Base-by-base conservation (phyloP, 1,139 yeast genomes). In the Nematodospora anomalae region DNA sequence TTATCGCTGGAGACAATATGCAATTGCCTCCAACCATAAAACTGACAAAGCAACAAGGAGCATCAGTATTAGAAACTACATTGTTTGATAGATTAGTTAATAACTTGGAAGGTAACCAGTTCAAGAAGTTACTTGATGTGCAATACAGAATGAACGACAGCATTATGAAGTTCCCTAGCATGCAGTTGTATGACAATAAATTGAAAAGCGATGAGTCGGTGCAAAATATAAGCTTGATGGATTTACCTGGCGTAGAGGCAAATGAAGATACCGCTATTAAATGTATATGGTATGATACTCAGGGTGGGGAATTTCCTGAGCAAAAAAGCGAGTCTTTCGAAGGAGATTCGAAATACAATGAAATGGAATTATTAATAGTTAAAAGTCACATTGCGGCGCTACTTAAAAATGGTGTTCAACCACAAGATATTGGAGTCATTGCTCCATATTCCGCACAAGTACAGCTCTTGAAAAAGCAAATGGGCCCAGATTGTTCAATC, bases 361-460 rank as follows among this genome's bases (percentile, higher is more conserved):
- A 81, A 37, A 77, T 81, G 60, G 97, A 90, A 55, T 80, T 80
- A 0, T 57, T 66, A 30, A 55, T 88, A 22, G 92, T 80, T 0
- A 50, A 65, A 30, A 58, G 71, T 25, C 92, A 90, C 51, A 64
- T 86, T 6, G 53, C 59, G 10, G 55, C 64, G 16, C 62, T 90
- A 27, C 38, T 80, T 1, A 52, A 51, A 0, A 51, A 66, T 3
- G 82, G 83, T 3, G 75, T 82, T 0, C 37, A 51, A 2, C 68
- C 71, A 26, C 60, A 63, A 4, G 71, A 71, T 36, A 86, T 90
- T 43, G 97, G 97, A 10, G 65, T 90, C 0, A 88, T 90, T 28
- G 79, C 96, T 0, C 97, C 97, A 0, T 90, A 90, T 57, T 82
- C 78, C 50, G 96, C 96, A 0, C 97, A 90, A 57, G 95, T 88